Evolutionary conservation across 805 yeast species (phyloP).

Genomic region (Lachancea fermentati): DNA sequence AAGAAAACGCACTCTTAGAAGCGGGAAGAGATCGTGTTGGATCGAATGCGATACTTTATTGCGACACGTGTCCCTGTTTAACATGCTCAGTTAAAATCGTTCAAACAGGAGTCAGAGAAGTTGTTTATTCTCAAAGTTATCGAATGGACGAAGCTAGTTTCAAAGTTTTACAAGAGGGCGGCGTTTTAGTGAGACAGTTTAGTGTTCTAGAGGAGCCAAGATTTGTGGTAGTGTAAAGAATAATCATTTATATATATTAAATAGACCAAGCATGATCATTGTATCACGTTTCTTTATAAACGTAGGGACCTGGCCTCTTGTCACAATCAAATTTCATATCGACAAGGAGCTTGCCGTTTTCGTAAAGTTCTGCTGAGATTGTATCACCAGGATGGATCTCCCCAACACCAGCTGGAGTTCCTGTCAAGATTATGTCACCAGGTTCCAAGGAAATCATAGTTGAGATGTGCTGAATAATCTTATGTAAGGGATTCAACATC

Average conservation of each 20-base stretch:
- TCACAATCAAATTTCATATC: slow-evolving; percentile 38
- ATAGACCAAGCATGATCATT: background rate
- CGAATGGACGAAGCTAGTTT: slow-evolving; percentile 84
- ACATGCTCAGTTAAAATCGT: slow-evolving; percentile 95
- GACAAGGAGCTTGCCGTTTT: slow-evolving; percentile 51
- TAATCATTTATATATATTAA: too few relatives aligned
- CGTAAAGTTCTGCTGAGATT: slow-evolving; percentile 56
- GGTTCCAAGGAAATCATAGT: slow-evolving; percentile 85
- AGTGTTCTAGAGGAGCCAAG: slow-evolving; percentile 26
- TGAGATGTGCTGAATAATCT: slow-evolving; percentile 73
- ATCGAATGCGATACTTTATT: slow-evolving; percentile 59
- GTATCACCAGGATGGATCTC: slow-evolving; percentile 70
- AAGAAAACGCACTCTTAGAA: slow-evolving; percentile 91
- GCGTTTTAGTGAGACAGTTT: slow-evolving; percentile 63
- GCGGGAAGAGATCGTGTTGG: slow-evolving; percentile 88
- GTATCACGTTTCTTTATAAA: slow-evolving; percentile 39
- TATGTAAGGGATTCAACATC: slow-evolving; percentile 86
- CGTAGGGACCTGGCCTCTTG: slow-evolving; percentile 55
- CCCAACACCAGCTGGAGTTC: slow-evolving; percentile 99
- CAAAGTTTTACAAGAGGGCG: slow-evolving; percentile 66
- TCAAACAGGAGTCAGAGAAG: slow-evolving; percentile 86
- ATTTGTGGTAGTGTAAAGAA: background rate
- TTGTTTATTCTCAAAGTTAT: slow-evolving; percentile 87
- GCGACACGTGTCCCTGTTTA: slow-evolving; percentile 96
- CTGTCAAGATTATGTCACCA: slow-evolving; percentile 89